Percentiles rank a stretch among this genome's conserved stretches.
phyloP scores from a whole-genome alignment of 169 alveolate species.

The Haemoproteus tartakovskyi region DNA sequence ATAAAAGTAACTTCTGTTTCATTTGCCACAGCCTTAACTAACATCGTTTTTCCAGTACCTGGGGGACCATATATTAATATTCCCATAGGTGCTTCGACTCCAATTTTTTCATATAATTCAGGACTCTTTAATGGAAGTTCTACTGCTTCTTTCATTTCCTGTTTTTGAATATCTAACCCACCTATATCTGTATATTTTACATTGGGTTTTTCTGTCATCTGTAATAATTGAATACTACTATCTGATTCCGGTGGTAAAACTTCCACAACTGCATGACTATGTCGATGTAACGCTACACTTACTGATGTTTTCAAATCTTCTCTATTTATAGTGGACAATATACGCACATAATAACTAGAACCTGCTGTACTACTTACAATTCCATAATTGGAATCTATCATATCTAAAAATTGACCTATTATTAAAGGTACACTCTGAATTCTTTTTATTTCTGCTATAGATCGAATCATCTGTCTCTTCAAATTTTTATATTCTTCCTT shows the following conservation, averaged over 20 bases:
- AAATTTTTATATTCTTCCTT: conserved; percentile 97
- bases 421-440: conserved; percentile 97
- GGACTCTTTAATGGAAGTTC: conserved; percentile 98
- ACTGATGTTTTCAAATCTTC: conserved; percentile 97
- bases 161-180: conserved; percentile 97
- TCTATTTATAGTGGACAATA: conserved; percentile 96
- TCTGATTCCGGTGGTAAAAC: conserved; percentile 99
- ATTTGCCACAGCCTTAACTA: conserved; percentile 99
- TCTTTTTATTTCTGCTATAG: conserved; percentile 95
- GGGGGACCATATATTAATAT: conserved; percentile 99
- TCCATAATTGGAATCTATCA: conserved; percentile 96
- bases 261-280: conserved; percentile 98
- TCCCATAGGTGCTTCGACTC: conserved; percentile 99
- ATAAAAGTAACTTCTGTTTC: conserved; percentile 96
- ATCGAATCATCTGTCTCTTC: conserved; percentile 94
- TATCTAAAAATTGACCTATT: conserved; percentile 97
- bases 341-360: conserved; percentile 95
- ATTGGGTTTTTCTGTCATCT: conserved; percentile 97
- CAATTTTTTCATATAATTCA: conserved; percentile 96
- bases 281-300: conserved; percentile 98
- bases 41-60: conserved; percentile 99
- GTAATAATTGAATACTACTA: conserved; percentile 95
- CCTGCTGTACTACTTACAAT: conserved; percentile 96
- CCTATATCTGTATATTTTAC: conserved; percentile 99
- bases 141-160: conserved; percentile 98